Conservation (phyloP, 306 rosid species). For the Sindora glabra region DNA sequence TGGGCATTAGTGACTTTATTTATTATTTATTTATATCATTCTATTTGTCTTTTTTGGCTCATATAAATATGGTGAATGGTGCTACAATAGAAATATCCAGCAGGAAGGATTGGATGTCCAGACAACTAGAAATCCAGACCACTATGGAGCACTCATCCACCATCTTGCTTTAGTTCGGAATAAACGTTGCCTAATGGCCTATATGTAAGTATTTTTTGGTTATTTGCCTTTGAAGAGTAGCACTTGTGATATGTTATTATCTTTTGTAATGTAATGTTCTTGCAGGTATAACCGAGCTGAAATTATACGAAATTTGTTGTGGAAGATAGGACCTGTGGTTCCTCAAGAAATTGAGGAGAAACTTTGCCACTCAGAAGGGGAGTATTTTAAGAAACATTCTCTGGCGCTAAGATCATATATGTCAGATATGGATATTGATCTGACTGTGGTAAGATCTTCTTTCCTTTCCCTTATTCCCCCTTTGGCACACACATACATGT, state of each 20-base stretch:
- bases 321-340: constrained; percentile 75
- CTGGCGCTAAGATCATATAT: constrained; percentile 54
- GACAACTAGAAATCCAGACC: constrained; percentile 74
- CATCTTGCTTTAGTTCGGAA: constrained; percentile 85
- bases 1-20: too few species aligned
- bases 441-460: constrained; percentile 68
- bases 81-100: constrained; percentile 61
- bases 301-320: constrained; percentile 46
- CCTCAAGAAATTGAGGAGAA: constrained; percentile 72
- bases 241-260: neutral
- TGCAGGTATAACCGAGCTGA: constrained; percentile 69
- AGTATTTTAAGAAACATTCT: constrained; percentile 69
- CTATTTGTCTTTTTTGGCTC: neutral
- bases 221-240: neutral
- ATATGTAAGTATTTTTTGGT: constrained; percentile 38
- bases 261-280: constrained; percentile 10
- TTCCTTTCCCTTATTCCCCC: neutral
- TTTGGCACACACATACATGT: neutral
- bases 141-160: constrained; percentile 77
- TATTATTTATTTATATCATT: too few species aligned
- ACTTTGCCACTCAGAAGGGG: constrained; percentile 75
- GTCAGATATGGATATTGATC: constrained; percentile 52
- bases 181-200: constrained; percentile 85
- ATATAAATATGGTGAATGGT: too few species aligned
- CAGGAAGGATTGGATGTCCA: constrained; percentile 80